Evolutionary conservation across 345 rosid species (phyloP).

Genomic region (Melastoma malabathricum): DNA sequence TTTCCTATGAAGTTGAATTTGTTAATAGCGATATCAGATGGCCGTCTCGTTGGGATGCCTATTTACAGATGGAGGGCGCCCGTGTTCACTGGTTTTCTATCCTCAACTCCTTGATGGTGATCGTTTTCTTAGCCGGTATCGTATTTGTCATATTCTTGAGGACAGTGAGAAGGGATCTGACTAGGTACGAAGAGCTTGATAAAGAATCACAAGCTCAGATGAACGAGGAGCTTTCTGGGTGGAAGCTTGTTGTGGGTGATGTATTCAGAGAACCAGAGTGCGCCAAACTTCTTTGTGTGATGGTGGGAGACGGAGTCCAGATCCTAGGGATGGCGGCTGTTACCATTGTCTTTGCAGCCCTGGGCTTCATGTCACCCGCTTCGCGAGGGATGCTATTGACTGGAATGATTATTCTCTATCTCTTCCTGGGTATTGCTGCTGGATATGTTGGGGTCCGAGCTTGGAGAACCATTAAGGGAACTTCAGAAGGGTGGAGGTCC

Average conservation of each 20-base stretch:
- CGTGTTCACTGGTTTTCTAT: conserved; percentile 41
- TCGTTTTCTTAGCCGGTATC: conserved; percentile 30
- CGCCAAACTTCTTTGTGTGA: conserved; percentile 5
- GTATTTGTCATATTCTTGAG: conserved; percentile 23
- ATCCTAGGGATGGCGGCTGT: conserved; percentile 2
- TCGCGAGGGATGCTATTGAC: conserved; percentile 6
- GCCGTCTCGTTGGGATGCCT: conserved; percentile 45
- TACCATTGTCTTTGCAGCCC: conserved; percentile 2
- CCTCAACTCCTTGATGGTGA: conserved; percentile 35
- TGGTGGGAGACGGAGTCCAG: conserved; percentile 9
- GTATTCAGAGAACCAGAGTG: conserved; percentile 4
- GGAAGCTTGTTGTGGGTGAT: conserved; percentile 6
- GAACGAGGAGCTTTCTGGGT: conserved; percentile 59
- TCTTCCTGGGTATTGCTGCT: not conserved
- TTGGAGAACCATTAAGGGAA: conserved; percentile 6
- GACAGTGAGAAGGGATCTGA: conserved; percentile 3
- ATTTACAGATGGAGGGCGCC: conserved; percentile 38
- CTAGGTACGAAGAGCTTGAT: conserved; percentile 42
- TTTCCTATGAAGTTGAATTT: conserved; percentile 34
- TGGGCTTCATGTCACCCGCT: conserved; percentile 1
- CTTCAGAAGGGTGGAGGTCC: conserved; percentile 6
- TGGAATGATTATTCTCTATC: not conserved
- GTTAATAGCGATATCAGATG: conserved; percentile 29
- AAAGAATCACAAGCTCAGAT: conserved; percentile 67
- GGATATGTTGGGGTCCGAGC: not conserved